Percentiles rank a stretch among this genome's conserved stretches.
Conservation (phyloP, 2,329 filamentous ascomycete species). For the Talaromyces sp. region DNA sequence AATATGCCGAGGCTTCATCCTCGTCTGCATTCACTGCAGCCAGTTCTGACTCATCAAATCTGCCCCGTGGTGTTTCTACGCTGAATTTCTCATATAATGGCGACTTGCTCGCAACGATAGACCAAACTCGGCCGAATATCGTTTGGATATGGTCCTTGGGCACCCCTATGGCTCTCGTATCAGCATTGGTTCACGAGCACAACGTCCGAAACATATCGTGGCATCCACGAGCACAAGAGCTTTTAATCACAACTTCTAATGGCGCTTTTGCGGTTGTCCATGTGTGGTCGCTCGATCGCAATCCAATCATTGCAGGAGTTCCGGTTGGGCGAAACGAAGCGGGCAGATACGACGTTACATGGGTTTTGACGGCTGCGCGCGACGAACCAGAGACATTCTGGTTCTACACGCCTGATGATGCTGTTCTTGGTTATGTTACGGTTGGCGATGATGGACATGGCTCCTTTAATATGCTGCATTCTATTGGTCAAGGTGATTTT, state of each 20-base stretch:
- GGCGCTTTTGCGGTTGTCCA: slow-evolving; percentile 26
- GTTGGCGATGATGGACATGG: slow-evolving; percentile 15
- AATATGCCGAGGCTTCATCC: slow-evolving; percentile 33
- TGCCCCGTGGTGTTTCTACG: slow-evolving; percentile 29
- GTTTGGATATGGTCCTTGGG: slow-evolving; percentile 41
- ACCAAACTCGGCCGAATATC: slow-evolving; percentile 36
- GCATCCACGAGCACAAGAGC: slow-evolving; percentile 30
- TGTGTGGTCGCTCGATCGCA: slow-evolving; percentile 25
- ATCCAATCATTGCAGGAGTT: slow-evolving; percentile 25
- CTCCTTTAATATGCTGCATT: slow-evolving; percentile 24
- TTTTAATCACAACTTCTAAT: slow-evolving; percentile 34
- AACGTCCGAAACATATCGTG: slow-evolving; percentile 34
- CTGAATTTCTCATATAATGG: slow-evolving; percentile 36
- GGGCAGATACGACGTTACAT: slow-evolving; percentile 30
- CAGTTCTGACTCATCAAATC: slow-evolving; percentile 20
- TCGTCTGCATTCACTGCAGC: slow-evolving; percentile 26
- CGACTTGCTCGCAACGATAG: slow-evolving; percentile 31
- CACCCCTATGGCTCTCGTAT: slow-evolving; percentile 20
- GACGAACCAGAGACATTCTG: slow-evolving; percentile 24
- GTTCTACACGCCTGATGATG: slow-evolving; percentile 30
- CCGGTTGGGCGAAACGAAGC: slow-evolving; percentile 27
- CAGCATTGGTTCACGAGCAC: slow-evolving; percentile 38
- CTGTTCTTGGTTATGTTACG: slow-evolving; percentile 27
- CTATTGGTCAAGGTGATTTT: slow-evolving; percentile 16
- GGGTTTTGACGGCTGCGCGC: slow-evolving; percentile 18